Conservation (phyloP, 441 rosid species). For the Erodium chrysanthum region DNA sequence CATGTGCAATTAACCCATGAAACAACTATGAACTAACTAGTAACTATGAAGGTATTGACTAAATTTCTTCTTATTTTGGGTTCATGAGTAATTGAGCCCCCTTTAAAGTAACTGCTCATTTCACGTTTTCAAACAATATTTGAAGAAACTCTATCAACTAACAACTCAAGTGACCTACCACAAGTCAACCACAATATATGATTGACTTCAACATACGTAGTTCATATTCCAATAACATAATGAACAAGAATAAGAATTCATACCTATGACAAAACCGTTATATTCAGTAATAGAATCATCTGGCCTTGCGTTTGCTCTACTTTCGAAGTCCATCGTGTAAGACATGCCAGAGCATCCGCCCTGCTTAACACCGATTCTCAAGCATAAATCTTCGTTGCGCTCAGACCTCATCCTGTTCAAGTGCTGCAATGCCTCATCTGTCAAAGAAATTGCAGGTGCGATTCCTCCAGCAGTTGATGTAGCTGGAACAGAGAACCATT, state of each 20-base stretch:
- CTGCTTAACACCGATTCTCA: slow-evolving; percentile 85
- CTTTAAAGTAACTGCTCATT: too few relatives aligned
- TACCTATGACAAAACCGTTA: slow-evolving; percentile 74
- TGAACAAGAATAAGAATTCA: background rate
- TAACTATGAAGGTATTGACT: background rate
- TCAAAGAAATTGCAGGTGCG: slow-evolving; percentile 59
- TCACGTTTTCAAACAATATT: too few relatives aligned
- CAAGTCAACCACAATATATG: too few relatives aligned
- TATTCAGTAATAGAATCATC: slow-evolving; percentile 76
- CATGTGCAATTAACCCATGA: too few relatives aligned
- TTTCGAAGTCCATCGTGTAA: slow-evolving; percentile 88
- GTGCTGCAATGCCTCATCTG: slow-evolving; percentile 71
- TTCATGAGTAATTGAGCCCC: background rate
- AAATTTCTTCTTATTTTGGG: background rate
- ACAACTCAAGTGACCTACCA: too few relatives aligned
- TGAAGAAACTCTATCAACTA: too few relatives aligned
- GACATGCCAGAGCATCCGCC: slow-evolving; percentile 99
- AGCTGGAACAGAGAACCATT: slow-evolving; percentile 18
- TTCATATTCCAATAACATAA: background rate
- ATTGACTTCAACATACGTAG: background rate
- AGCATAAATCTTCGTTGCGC: slow-evolving; percentile 61
- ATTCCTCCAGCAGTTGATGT: slow-evolving; percentile 43
- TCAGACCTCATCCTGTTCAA: slow-evolving; percentile 71
- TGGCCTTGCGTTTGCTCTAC: slow-evolving; percentile 48
- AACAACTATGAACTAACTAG: too few relatives aligned